Base-by-base conservation (phyloP, 805 yeast genomes). In the Brettanomyces nanus region DNA sequence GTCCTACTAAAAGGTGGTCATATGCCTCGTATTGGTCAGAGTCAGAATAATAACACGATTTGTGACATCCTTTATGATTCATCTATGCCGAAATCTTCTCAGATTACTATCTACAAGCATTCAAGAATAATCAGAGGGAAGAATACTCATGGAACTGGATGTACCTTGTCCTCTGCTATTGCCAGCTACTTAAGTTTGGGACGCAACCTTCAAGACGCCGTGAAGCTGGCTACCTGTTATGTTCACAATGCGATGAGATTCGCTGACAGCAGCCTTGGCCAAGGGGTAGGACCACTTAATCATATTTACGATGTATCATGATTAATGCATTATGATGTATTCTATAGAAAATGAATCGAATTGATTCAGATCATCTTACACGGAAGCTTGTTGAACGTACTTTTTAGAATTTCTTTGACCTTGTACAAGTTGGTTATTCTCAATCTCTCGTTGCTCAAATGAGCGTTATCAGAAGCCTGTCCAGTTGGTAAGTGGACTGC, bases 401-500 rank as follows among this genome's bases (percentile, higher is more conserved):
- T 75, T 19, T 68, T 58, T 40, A 84, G 59, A 17, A 90, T 79
- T 22, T 67, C 69, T 41, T 87, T 73, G 43, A 90, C 71, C 42
- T 81, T 85, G 51, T 79, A 76, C 51, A 89, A 67, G 53, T 90
- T 90, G 28, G 78, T 65, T 19, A 90, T 75, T 39, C 97, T 65
- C 33, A 90, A 58, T 45, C 92, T 73, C 60, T 90, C 98, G 53
- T 92, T 82, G 52, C 80, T 77, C 49, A 90, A 70, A 64, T 90
- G 98, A 1, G 97, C 97, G 52, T 86, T 85, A 57, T 92, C 97
- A 31, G 92, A 77, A 2, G 90, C 74, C 62, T 90, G 98, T 0
- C 97, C 98, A 53, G 97, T 86, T 2, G 98, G 97, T 25, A 92
- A 74, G 58, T 92, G 97, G 1, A 90, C 94, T 2, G 96, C 97